A percentile compares a stretch with the other conserved stretches of the same genome.
These are phyloP conservation scores for Flaveria sonorensis DNA, from an alignment of 129 eudicot species.

Conservation along the genomic window DNA sequence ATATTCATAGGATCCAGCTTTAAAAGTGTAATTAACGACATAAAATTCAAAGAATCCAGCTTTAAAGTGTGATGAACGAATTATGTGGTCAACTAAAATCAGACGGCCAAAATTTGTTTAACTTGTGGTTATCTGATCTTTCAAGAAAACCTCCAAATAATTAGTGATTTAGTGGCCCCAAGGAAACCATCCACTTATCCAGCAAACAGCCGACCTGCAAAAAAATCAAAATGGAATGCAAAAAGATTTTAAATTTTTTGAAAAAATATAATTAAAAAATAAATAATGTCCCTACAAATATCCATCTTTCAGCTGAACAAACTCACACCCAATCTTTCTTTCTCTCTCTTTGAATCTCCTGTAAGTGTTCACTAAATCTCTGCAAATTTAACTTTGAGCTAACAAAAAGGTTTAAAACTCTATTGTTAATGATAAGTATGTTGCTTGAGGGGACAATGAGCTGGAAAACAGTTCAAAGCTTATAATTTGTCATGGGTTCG, in stretches of 20 bases:
- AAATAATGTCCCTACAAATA: constrained; percentile 23
- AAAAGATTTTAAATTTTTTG: no score
- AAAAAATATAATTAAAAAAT: not conserved
- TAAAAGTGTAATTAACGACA: constrained; percentile 1
- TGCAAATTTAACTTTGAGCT: not conserved
- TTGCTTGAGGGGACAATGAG: not conserved
- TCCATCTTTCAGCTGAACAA: constrained; percentile 6
- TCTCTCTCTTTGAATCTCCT: not conserved
- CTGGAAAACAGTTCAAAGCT: not conserved
- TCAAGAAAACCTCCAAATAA: constrained; percentile 19
- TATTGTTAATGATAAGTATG: not conserved
- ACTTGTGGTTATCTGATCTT: not conserved
- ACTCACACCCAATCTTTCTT: not conserved
- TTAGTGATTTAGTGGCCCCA: constrained; percentile 6
- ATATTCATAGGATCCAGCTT: not conserved
- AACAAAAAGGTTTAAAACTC: not conserved
- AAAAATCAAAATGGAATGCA: not conserved
- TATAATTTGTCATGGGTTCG: constrained; percentile 1
- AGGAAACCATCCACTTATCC: not conserved
- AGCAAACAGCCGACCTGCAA: constrained; percentile 21
- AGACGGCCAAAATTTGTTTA: constrained; percentile 9
- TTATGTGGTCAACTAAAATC: constrained; percentile 8
- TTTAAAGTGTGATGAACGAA: not conserved
- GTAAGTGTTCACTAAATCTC: not conserved
- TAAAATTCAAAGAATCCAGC: constrained; percentile 4